phyloP scores from a whole-genome alignment of 2,329 filamentous ascomycete species.

The Davidsoniella australis region DNA sequence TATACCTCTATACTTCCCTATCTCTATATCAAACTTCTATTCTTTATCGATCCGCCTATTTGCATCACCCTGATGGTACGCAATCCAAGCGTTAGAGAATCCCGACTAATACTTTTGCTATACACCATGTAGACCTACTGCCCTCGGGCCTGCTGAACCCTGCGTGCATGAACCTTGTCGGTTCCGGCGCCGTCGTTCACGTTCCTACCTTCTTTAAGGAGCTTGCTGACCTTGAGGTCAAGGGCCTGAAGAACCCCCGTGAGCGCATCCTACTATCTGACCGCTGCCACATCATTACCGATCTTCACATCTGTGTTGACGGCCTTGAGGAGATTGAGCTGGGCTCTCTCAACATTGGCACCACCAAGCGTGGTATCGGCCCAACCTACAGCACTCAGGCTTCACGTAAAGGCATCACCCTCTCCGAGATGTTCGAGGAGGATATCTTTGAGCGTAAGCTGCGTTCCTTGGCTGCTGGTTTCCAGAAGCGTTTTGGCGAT shows the following conservation, averaged over 20 bases:
- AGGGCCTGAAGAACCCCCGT: slow-evolving; percentile 22
- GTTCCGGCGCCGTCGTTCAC: slow-evolving; percentile 51
- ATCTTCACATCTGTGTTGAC: slow-evolving; percentile 50
- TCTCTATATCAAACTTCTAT: slow-evolving; percentile 37
- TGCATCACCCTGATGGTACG: not conserved
- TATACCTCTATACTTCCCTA: slow-evolving; percentile 16
- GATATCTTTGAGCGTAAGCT: slow-evolving; percentile 49
- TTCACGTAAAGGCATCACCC: slow-evolving; percentile 45
- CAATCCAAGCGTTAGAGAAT: not conserved
- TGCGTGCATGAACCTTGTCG: slow-evolving; percentile 54
- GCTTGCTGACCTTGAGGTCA: slow-evolving; percentile 23
- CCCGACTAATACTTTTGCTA: not conserved
- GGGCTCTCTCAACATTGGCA: slow-evolving; percentile 22
- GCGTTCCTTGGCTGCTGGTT: slow-evolving; percentile 41
- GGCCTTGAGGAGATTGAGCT: slow-evolving; percentile 46
- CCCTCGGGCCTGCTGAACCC: slow-evolving; percentile 56
- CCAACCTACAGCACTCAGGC: slow-evolving; percentile 16
- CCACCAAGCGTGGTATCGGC: slow-evolving; percentile 20
- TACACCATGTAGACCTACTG: slow-evolving; percentile 6
- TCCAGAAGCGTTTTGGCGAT: slow-evolving; percentile 51
- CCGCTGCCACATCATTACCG: slow-evolving; percentile 45
- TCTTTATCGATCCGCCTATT: not conserved
- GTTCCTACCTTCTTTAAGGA: slow-evolving; percentile 24
- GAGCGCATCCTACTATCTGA: slow-evolving; percentile 45
- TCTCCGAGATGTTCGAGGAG: slow-evolving; percentile 51